Conservation (phyloP, 768 basidiomycete genomes). For the Mycena chlorophos region DNA sequence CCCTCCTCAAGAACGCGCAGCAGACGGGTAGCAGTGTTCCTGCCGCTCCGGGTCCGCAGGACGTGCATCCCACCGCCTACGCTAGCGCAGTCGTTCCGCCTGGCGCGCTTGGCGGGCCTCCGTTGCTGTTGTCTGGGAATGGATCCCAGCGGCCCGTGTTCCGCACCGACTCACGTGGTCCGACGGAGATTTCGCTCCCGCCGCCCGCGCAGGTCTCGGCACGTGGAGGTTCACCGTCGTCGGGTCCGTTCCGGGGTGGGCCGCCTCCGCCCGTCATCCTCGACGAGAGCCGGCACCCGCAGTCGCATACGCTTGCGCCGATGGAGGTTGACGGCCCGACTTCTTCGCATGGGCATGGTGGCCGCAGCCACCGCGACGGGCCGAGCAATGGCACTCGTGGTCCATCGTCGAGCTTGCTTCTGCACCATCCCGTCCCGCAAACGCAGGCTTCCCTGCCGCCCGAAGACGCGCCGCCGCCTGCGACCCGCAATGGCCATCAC, state of each 20-base stretch:
- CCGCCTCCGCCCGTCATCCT: constrained; percentile 81
- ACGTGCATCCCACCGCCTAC: constrained; percentile 95
- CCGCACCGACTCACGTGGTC: constrained; percentile 66
- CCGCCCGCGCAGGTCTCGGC: constrained; percentile 55
- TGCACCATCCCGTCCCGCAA: constrained; percentile 71
- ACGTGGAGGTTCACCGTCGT: constrained; percentile 46
- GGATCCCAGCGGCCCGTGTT: constrained; percentile 56
- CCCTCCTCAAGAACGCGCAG: constrained; percentile 79
- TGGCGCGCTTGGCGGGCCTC: constrained; percentile 65
- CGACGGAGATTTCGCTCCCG: constrained; percentile 57
- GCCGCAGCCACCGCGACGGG: constrained; percentile 22
- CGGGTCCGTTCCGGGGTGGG: constrained; percentile 79
- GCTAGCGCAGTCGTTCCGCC: constrained; percentile 76
- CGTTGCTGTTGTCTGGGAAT: constrained; percentile 53
- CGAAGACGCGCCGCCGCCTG: constrained; percentile 51
- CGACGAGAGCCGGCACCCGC: constrained; percentile 69
- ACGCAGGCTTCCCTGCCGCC: constrained; percentile 44
- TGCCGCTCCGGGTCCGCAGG: constrained; percentile 89
- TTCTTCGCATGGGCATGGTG: constrained; percentile 57
- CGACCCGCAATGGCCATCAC: constrained; percentile 35
- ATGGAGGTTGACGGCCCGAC: constrained; percentile 72
- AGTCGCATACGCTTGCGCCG: constrained; percentile 72
- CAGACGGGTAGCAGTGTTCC: constrained; percentile 72
- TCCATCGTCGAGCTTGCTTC: constrained; percentile 53
- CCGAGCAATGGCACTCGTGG: constrained; percentile 55